phyloP scores from a whole-genome alignment of 2,329 filamentous ascomycete genomes.

The Lasiodiplodia hormozganensis region DNA sequence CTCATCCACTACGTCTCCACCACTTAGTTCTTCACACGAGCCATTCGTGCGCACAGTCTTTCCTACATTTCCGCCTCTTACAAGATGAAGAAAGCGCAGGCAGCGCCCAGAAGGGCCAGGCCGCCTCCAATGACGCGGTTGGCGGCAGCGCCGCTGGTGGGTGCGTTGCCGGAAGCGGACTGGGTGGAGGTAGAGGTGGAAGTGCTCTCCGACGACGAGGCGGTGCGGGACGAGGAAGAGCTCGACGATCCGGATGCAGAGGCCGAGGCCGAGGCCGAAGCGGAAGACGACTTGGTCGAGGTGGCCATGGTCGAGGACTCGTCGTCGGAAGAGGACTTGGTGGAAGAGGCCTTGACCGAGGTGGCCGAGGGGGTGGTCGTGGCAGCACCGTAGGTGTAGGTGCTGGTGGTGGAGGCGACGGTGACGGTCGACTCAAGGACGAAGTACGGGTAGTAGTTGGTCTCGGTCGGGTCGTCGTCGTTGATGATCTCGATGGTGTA shows the following conservation, averaged over 20 bases:
- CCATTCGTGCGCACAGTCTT: background rate
- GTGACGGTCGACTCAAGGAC: constrained; percentile 55
- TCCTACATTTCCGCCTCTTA: background rate
- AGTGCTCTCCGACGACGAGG: constrained; percentile 6
- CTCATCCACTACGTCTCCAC: background rate
- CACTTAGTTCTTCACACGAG: background rate
- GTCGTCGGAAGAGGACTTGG: constrained; percentile 35
- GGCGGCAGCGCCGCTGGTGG: constrained; percentile 13
- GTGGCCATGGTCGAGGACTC: constrained; percentile 27
- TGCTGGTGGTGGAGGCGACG: constrained; percentile 36
- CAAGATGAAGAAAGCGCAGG: constrained; percentile 12
- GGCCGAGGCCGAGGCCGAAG: constrained; percentile 33
- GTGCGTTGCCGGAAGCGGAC: constrained; percentile 12
- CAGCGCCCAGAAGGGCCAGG: constrained; percentile 12
- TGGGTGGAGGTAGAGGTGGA: constrained; percentile 9
- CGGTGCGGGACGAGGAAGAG: constrained; percentile 33
- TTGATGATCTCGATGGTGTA: constrained; percentile 63
- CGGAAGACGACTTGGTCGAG: constrained; percentile 36
- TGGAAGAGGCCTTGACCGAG: constrained; percentile 31
- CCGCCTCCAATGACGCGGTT: constrained; percentile 20
- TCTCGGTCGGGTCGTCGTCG: constrained; percentile 50
- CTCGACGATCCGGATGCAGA: constrained; percentile 33
- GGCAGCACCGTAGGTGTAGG: constrained; percentile 42
- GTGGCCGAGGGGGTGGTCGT: constrained; percentile 35
- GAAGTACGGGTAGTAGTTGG: constrained; percentile 63